Percentiles rank a stretch among this genome's conserved stretches.
Evolutionary conservation across 192 early-diverging fungal species (phyloP).

Genomic region (Lunasporangiospora selenospora): DNA sequence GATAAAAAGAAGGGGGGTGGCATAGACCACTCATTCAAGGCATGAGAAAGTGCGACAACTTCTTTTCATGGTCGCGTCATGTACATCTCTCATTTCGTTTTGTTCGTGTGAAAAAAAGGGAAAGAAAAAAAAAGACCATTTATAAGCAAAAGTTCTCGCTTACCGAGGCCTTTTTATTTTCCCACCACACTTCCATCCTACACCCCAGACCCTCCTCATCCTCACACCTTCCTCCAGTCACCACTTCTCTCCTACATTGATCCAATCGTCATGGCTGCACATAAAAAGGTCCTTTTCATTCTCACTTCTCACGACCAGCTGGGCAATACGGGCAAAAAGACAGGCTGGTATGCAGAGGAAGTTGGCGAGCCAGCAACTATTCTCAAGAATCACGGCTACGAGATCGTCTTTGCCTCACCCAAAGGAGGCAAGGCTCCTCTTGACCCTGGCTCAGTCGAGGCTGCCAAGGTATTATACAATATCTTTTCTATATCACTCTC

Average conservation of each 20-base stretch:
- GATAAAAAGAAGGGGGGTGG: too few relatives aligned
- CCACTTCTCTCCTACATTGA: background rate
- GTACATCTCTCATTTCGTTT: too few relatives aligned
- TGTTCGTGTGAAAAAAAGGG: conserved; percentile 3
- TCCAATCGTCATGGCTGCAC: conserved; percentile 6
- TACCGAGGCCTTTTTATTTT: background rate
- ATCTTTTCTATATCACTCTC: background rate
- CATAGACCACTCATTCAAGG: too few relatives aligned
- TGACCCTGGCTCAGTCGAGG: conserved; percentile 57
- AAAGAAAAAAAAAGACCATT: conserved; percentile 3
- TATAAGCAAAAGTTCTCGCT: too few relatives aligned
- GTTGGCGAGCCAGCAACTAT: conserved; percentile 60
- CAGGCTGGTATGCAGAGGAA: conserved; percentile 53
- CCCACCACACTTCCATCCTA: background rate
- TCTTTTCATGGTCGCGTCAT: too few relatives aligned
- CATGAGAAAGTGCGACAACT: too few relatives aligned
- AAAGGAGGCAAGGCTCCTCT: conserved; percentile 62
- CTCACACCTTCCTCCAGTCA: background rate
- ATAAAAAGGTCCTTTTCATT: conserved; percentile 39
- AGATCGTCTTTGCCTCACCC: conserved; percentile 60
- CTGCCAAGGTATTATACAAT: conserved; percentile 37
- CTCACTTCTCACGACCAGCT: conserved; percentile 31
- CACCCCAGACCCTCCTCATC: background rate
- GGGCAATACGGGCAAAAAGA: conserved; percentile 31
- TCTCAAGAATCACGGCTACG: conserved; percentile 49